These are phyloP conservation scores for Fusarium sulawesiense DNA, from an alignment of 2,329 filamentous ascomycete species.

Conservation along the genomic window DNA sequence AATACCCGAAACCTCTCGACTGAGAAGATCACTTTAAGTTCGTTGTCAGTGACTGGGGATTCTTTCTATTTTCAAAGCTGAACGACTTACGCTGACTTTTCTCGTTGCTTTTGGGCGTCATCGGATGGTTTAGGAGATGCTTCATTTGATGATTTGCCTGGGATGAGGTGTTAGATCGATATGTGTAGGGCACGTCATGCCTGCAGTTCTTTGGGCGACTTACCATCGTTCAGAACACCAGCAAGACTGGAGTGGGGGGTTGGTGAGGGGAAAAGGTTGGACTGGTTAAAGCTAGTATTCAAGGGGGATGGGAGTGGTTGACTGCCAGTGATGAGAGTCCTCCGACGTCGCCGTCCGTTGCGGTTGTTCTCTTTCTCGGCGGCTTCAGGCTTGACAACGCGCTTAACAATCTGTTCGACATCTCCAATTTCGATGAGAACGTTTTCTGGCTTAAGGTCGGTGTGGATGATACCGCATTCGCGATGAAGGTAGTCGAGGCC, in stretches of 20 bases:
- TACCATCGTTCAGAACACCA: constrained; percentile 85
- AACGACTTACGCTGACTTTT: constrained; percentile 87
- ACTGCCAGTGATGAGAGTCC: constrained; percentile 96
- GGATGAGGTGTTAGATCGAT: constrained; percentile 22
- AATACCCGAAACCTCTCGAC: constrained; percentile 93
- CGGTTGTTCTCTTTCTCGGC: constrained; percentile 86
- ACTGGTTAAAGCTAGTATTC: constrained; percentile 88
- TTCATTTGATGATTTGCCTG: constrained; percentile 54
- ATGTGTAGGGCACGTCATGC: neutral
- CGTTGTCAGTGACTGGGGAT: constrained; percentile 20
- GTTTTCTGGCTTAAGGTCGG: constrained; percentile 96
- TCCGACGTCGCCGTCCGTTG: constrained; percentile 87
- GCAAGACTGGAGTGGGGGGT: constrained; percentile 81
- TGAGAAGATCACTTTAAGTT: constrained; percentile 78
- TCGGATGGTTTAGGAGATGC: constrained; percentile 64
- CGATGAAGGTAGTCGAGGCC: constrained; percentile 96
- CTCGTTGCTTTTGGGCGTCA: constrained; percentile 82
- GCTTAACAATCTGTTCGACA: constrained; percentile 97
- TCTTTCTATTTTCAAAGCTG: neutral
- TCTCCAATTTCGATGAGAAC: constrained; percentile 99
- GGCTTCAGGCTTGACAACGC: constrained; percentile 85
- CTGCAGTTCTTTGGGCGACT: constrained; percentile 34
- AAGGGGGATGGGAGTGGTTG: constrained; percentile 95
- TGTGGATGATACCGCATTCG: constrained; percentile 99
- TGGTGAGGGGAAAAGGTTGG: constrained; percentile 74